Percentiles rank a stretch among this genome's conserved stretches.
Evolutionary conservation across 208 protist genomes (phyloP).

Genomic region (Leishmania arabica): DNA sequence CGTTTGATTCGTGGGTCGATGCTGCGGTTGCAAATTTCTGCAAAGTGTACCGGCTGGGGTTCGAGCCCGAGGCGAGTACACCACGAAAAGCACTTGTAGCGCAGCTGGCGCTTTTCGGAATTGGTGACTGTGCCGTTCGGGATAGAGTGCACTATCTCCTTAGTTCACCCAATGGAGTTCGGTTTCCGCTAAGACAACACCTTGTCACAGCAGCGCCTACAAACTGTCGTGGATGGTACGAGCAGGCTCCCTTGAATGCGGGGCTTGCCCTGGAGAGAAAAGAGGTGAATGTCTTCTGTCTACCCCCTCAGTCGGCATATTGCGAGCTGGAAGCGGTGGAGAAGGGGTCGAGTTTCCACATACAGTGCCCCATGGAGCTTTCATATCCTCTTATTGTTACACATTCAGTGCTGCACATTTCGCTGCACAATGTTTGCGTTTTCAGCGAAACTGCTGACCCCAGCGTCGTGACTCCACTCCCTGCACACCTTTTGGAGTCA

Average conservation of each 20-base stretch:
- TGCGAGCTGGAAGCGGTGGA: constrained; percentile 53
- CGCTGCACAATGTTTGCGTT: constrained; percentile 76
- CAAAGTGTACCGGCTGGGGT: constrained; percentile 36
- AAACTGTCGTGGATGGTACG: constrained; percentile 81
- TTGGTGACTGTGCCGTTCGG: constrained; percentile 25
- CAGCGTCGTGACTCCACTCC: constrained; percentile 52
- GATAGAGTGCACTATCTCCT: constrained; percentile 59
- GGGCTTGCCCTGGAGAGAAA: constrained; percentile 41
- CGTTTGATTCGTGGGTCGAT: constrained; percentile 50
- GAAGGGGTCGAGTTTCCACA: constrained; percentile 23
- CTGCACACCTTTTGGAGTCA: constrained; percentile 54
- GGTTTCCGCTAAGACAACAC: constrained; percentile 29
- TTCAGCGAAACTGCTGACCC: constrained; percentile 55
- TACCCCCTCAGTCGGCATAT: constrained; percentile 51
- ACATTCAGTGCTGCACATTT: constrained; percentile 77
- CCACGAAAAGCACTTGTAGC: constrained; percentile 33
- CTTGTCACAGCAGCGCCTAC: constrained; percentile 30
- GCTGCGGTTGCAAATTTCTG: constrained; percentile 45
- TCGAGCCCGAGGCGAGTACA: constrained; percentile 30
- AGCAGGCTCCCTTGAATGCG: constrained; percentile 47
- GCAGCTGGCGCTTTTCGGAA: constrained; percentile 51
- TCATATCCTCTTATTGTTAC: constrained; percentile 75
- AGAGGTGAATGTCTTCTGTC: constrained; percentile 56
- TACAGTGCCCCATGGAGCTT: constrained; percentile 82
- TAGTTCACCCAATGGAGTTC: constrained; percentile 36